phyloP scores from a whole-genome alignment of 495 filamentous ascomycete genomes.

The Penicillium diatomitis region DNA sequence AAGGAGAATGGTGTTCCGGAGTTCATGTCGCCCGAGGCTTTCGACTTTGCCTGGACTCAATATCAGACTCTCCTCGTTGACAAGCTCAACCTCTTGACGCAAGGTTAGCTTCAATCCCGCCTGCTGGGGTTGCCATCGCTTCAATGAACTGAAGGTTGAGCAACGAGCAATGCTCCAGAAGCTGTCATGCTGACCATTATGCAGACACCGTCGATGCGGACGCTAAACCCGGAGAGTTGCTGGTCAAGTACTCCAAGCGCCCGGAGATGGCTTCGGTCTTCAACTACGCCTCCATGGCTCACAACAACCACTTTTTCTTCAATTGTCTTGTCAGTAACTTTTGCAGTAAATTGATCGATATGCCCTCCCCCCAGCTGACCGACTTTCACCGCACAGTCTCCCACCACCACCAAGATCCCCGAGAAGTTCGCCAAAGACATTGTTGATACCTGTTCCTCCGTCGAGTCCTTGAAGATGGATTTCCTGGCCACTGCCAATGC shows the following conservation, averaged over 20 bases:
- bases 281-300: constrained; percentile 92
- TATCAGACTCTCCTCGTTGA: constrained; percentile 68
- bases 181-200: constrained; percentile 1
- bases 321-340: constrained; percentile 41
- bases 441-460: constrained; percentile 60
- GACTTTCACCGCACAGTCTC: constrained; percentile 24
- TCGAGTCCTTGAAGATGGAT: constrained; percentile 69
- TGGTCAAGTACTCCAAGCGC: constrained; percentile 69
- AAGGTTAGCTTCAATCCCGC: constrained; percentile 45
- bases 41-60: constrained; percentile 68
- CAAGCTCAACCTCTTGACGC: constrained; percentile 63
- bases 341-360: neutral
- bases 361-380: neutral
- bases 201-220: constrained; percentile 49
- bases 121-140: neutral
- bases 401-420: constrained; percentile 42
- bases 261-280: constrained; percentile 68
- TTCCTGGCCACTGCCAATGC: constrained; percentile 71
- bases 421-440: constrained; percentile 40
- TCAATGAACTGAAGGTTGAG: no score
- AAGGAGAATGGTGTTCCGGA: constrained; percentile 53
- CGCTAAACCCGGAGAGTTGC: constrained; percentile 51
- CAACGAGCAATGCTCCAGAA: no score
- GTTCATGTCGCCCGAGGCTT: constrained; percentile 56
- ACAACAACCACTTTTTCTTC: constrained; percentile 98